Percentiles rank a stretch among this genome's conserved stretches.
Conservation (phyloP, 2,329 filamentous ascomycete genomes). For the Didymella keratinophila region DNA sequence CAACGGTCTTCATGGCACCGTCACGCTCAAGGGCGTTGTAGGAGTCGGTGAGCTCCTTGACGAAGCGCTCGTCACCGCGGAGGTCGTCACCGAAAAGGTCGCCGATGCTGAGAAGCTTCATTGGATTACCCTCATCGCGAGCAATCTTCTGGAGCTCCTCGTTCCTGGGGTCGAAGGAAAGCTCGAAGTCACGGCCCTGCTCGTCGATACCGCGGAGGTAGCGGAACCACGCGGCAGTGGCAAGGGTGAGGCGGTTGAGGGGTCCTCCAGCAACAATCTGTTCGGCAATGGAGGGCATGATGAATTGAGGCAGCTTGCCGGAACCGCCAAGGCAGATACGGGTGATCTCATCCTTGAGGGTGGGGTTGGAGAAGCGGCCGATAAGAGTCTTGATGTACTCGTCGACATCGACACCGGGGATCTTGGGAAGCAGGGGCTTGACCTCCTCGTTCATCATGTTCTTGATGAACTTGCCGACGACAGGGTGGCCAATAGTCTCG, state of each 20-base stretch:
- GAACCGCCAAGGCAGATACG: constrained; percentile 43
- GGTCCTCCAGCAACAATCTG: constrained; percentile 37
- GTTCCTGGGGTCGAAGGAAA: constrained; percentile 37
- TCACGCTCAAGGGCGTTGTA: constrained; percentile 32
- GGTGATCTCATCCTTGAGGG: constrained; percentile 40
- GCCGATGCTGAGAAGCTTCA: constrained; percentile 28
- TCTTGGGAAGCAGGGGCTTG: constrained; percentile 38
- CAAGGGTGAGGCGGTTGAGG: constrained; percentile 35
- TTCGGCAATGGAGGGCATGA: constrained; percentile 41
- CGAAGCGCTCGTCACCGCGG: constrained; percentile 38
- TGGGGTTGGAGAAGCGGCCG: constrained; percentile 39
- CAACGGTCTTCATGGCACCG: constrained; percentile 34
- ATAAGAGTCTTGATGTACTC: constrained; percentile 40
- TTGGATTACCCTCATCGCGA: constrained; percentile 24
- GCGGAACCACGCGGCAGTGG: constrained; percentile 40
- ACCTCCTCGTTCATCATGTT: constrained; percentile 44
- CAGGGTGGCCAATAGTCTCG: constrained; percentile 36
- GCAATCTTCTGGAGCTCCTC: constrained; percentile 36
- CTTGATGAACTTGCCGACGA: constrained; percentile 36
- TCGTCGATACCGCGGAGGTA: constrained; percentile 38
- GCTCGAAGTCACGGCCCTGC: constrained; percentile 32
- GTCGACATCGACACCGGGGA: constrained; percentile 39
- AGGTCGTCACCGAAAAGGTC: constrained; percentile 40
- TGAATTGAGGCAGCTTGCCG: constrained; percentile 43
- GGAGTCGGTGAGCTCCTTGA: constrained; percentile 34